Base-by-base conservation (phyloP, 371 early-diverging fungal species). In the Apophysomyces trapeziformis region DNA sequence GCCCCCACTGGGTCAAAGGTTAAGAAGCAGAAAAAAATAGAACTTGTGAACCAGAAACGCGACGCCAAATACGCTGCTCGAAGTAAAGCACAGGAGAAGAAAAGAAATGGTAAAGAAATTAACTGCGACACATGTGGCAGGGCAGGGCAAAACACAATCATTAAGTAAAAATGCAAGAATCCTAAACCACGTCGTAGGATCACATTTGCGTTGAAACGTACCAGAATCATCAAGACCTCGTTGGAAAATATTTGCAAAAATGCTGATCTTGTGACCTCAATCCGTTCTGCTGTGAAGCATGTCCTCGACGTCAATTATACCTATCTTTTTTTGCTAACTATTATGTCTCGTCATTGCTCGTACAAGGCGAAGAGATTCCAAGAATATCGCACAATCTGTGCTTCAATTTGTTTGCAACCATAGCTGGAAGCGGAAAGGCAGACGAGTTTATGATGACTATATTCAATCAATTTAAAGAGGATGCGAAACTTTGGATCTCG, bases 241-340 rank as follows among this genome's bases (percentile, higher is more conserved):
- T n/a, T 47, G n/a, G 47, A 47, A 18, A 47, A 47, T n/a, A 47
- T 0, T 14, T 47, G 47, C n/a, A 47, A n/a, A 18, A n/a, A n/a
- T 47, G 12, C 47, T 9, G 21, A 47, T 14, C 7, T 47, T 47
- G 47, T 47, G n/a, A n/a, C 5, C 47, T 14, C 47, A 11, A 47
- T 47, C n/a, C 16, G 47, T 47, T n/a, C 7, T 47, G 47, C n/a
- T 9, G 47, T 47, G 47, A 47, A 47, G 47, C 47, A 47, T 47
- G n/a, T 47, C n/a, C 9, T 11, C 7, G 47, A 47, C n/a, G 18
- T n/a, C 7, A 18, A 9, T 9, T 47, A 47, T n/a, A 21, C n/a
- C 7, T 2, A 18, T 47, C 4, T 13, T 4, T 47, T 7, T 47
- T 47, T 47, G 47, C 47, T 14, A 14, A 47, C 16, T 12, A 47